These are phyloP conservation scores for Westerdykella sp. DNA, from an alignment of 2,329 filamentous ascomycete genomes.

Conservation along the genomic window DNA sequence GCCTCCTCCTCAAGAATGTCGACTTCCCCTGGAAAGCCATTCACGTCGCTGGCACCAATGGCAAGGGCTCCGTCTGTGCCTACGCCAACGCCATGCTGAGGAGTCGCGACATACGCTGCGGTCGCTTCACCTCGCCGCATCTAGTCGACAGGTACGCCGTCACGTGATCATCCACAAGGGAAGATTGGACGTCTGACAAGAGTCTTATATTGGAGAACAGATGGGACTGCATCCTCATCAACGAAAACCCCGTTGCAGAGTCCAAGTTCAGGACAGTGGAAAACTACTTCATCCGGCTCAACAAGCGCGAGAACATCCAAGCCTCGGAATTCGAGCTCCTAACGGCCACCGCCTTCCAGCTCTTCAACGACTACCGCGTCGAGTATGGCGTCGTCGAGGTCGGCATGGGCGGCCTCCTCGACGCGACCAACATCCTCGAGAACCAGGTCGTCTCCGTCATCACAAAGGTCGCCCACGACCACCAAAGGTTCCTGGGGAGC, in stretches of 20 bases:
- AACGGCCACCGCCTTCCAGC: slow-evolving; percentile 84
- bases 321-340: slow-evolving; percentile 77
- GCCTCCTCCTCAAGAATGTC: slow-evolving; percentile 49
- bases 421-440: slow-evolving; percentile 81
- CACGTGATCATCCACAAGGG: slow-evolving; percentile 5
- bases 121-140: slow-evolving; percentile 88
- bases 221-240: slow-evolving; percentile 85
- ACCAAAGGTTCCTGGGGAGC: slow-evolving; percentile 77
- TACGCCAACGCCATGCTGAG: slow-evolving; percentile 73
- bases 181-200: too few relatives aligned
- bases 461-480: slow-evolving; percentile 86
- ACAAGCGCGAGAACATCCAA: slow-evolving; percentile 48
- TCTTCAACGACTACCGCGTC: slow-evolving; percentile 69
- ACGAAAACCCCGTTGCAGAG: slow-evolving; percentile 62
- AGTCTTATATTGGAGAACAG: slow-evolving; percentile 34
- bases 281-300: slow-evolving; percentile 53
- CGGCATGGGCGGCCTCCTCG: slow-evolving; percentile 82
- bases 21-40: slow-evolving; percentile 71
- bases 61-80: slow-evolving; percentile 91
- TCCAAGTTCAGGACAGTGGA: slow-evolving; percentile 61
- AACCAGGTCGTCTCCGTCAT: slow-evolving; percentile 79
- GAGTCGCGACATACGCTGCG: slow-evolving; percentile 61
- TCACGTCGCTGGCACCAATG: slow-evolving; percentile 94
- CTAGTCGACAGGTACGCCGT: slow-evolving; percentile 58
- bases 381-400: slow-evolving; percentile 84